phyloP scores from a whole-genome alignment of 768 basidiomycete genomes.

The Phanerochaete sordida region DNA sequence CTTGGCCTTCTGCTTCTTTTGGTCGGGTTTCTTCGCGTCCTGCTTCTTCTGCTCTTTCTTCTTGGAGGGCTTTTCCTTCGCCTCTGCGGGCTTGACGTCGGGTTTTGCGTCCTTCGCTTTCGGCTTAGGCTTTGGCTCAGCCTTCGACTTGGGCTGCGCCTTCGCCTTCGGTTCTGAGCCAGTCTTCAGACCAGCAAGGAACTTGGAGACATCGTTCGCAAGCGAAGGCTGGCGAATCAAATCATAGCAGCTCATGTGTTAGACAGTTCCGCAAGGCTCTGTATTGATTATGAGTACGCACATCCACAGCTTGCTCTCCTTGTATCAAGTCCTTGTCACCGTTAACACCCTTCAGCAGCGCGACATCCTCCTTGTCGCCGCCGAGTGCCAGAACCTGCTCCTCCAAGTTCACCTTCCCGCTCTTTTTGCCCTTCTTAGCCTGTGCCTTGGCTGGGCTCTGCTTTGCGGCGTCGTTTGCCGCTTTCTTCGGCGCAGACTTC shows the following conservation, averaged over 20 bases:
- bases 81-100: neutral
- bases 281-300: slow-evolving; percentile 27
- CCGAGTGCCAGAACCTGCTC: slow-evolving; percentile 36
- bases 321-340: slow-evolving; percentile 29
- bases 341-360: slow-evolving; percentile 36
- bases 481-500: neutral
- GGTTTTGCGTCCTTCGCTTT: slow-evolving; percentile 12
- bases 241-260: neutral
- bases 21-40: neutral
- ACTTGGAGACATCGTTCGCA: slow-evolving; percentile 43
- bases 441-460: neutral
- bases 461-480: neutral
- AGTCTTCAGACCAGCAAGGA: slow-evolving; percentile 39
- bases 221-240: slow-evolving; percentile 32
- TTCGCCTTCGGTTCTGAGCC: slow-evolving; percentile 12
- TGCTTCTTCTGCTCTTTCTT: slow-evolving; percentile 2
- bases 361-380: slow-evolving; percentile 45
- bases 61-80: neutral
- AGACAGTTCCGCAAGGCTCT: neutral
- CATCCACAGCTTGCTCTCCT: slow-evolving; percentile 23
- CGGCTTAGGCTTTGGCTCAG: slow-evolving; percentile 15
- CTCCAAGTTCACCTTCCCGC: neutral
- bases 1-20: neutral
- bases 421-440: neutral
- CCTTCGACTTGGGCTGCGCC: slow-evolving; percentile 15